A percentile compares a stretch with the other conserved stretches of the same genome.
phyloP scores from a whole-genome alignment of 2,329 filamentous ascomycete species.

The Xylaria polymorpha region DNA sequence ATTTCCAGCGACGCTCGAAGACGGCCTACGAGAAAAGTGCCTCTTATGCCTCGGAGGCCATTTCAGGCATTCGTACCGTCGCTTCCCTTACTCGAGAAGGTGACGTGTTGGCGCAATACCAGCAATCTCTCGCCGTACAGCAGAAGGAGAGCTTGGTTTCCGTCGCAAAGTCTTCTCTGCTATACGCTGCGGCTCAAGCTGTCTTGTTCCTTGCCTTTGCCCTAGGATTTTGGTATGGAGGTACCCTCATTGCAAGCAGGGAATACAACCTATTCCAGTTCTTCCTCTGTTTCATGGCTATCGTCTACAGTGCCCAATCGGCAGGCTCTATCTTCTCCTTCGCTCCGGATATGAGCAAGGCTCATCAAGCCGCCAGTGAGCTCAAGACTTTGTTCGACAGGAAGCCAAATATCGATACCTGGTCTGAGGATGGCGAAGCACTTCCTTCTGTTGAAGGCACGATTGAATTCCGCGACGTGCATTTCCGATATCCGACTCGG shows the following conservation, averaged over 20 bases:
- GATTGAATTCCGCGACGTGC: constrained; percentile 91
- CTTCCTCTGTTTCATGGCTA: constrained; percentile 87
- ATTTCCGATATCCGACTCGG: constrained; percentile 93
- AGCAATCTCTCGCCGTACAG: constrained; percentile 72
- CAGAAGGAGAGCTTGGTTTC: constrained; percentile 76
- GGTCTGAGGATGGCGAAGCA: constrained; percentile 75
- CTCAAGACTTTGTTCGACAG: constrained; percentile 88
- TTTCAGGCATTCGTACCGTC: constrained; percentile 92
- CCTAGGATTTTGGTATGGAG: constrained; percentile 93
- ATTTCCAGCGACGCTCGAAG: constrained; percentile 83
- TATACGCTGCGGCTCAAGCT: constrained; percentile 88
- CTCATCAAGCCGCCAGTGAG: constrained; percentile 82
- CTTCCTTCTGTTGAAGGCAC: constrained; percentile 75
- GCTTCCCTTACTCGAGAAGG: constrained; percentile 88
- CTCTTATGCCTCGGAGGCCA: constrained; percentile 91
- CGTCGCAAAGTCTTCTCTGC: constrained; percentile 77
- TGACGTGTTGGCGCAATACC: constrained; percentile 81
- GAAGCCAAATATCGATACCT: constrained; percentile 83
- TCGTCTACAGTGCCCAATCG: constrained; percentile 93
- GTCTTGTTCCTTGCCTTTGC: constrained; percentile 86
- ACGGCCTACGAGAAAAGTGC: constrained; percentile 83
- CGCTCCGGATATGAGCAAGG: constrained; percentile 93
- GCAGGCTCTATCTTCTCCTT: constrained; percentile 91
- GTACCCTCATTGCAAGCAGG: constrained; percentile 74
- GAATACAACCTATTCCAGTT: constrained; percentile 88